Conservation (phyloP, 805 yeast species). For the Candida methanosorbosa region DNA sequence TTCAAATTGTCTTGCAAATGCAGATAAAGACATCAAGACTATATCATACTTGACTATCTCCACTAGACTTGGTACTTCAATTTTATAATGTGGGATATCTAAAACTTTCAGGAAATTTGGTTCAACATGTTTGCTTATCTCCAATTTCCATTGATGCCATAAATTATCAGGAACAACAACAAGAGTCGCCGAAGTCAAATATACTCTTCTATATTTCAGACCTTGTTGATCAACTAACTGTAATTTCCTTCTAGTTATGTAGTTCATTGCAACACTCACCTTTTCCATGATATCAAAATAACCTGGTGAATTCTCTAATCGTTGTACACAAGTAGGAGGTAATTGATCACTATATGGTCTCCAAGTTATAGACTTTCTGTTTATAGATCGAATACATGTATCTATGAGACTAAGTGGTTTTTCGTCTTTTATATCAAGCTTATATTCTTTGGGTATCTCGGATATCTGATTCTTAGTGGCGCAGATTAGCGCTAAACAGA, state of each 20-base stretch:
- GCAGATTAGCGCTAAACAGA: slow-evolving; percentile 49
- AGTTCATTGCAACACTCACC: neutral
- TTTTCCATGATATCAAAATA: slow-evolving; percentile 25
- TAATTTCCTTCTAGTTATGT: slow-evolving; percentile 6
- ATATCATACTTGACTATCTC: slow-evolving; percentile 40
- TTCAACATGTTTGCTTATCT: slow-evolving; percentile 46
- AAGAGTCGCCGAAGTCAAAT: slow-evolving; percentile 44
- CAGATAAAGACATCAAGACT: slow-evolving; percentile 39
- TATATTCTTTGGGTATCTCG: slow-evolving; percentile 27
- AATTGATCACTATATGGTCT: slow-evolving; percentile 32
- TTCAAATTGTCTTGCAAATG: slow-evolving; percentile 34
- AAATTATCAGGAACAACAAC: slow-evolving; percentile 60
- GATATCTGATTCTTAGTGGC: slow-evolving; percentile 46
- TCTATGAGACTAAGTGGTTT: slow-evolving; percentile 24
- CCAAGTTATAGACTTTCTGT: slow-evolving; percentile 51
- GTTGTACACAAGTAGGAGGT: slow-evolving; percentile 32
- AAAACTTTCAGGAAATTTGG: slow-evolving; percentile 28
- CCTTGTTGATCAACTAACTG: slow-evolving; percentile 5
- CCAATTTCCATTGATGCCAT: slow-evolving; percentile 56
- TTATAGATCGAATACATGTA: slow-evolving; percentile 34
- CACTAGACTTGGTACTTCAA: slow-evolving; percentile 21
- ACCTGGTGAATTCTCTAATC: slow-evolving; percentile 33
- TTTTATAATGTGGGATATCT: slow-evolving; percentile 14
- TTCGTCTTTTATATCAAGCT: slow-evolving; percentile 10
- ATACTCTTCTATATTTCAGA: slow-evolving; percentile 20